phyloP scores from a whole-genome alignment of 495 filamentous ascomycete genomes.

The Penicillium cataractarum region DNA sequence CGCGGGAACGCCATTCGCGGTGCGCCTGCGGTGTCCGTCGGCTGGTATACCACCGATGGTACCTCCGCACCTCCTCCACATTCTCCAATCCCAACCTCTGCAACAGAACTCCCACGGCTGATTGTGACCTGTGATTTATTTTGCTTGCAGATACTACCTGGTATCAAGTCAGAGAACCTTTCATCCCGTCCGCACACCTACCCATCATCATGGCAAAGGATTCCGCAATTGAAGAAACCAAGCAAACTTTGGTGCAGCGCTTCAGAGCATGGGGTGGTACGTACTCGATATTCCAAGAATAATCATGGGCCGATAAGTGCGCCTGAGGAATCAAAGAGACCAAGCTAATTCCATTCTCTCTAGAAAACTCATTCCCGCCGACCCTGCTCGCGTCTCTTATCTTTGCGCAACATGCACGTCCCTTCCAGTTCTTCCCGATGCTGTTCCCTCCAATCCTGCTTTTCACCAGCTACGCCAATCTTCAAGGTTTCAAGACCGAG shows the following conservation, averaged over 20 bases:
- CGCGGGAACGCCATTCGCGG: slow-evolving; percentile 22
- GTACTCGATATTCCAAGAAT: slow-evolving; percentile 26
- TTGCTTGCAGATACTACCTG: neutral
- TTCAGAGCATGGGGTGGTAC: slow-evolving; percentile 74
- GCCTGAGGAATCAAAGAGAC: neutral
- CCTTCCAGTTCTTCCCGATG: slow-evolving; percentile 74
- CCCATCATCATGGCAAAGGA: slow-evolving; percentile 30
- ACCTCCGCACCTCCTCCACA: slow-evolving; percentile 5
- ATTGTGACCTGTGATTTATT: neutral
- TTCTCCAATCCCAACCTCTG: neutral
- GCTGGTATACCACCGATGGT: slow-evolving; percentile 4
- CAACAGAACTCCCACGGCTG: neutral
- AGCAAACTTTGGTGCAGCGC: slow-evolving; percentile 54
- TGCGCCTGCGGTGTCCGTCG: slow-evolving; percentile 24
- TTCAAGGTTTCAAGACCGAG: slow-evolving; percentile 78
- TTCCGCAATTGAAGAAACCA: slow-evolving; percentile 43
- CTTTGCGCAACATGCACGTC: slow-evolving; percentile 73
- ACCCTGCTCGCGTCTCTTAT: slow-evolving; percentile 79
- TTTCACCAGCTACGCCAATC: slow-evolving; percentile 82
- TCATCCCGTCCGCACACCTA: neutral
- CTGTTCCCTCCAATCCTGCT: slow-evolving; percentile 83
- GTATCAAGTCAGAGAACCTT: neutral
- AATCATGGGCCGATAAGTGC: neutral
- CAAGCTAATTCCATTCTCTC: slow-evolving; percentile 4
- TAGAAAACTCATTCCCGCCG: slow-evolving; percentile 80